phyloP scores from a whole-genome alignment of 179 eudicot species.

The Carnegiea gigantea region DNA sequence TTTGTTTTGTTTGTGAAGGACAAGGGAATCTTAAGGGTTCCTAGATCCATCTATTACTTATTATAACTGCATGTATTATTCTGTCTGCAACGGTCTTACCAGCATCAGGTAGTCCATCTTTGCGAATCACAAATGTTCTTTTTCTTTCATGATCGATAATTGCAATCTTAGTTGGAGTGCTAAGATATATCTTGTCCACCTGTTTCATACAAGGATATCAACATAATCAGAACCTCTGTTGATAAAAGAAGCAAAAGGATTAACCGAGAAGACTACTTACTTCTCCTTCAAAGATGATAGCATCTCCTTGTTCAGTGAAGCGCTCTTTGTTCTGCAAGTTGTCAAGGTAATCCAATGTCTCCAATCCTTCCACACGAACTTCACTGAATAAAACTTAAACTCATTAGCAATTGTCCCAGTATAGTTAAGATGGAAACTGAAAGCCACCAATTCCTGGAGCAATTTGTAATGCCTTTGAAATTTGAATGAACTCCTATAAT shows the following conservation, averaged over 20 bases:
- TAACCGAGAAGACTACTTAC: slow-evolving; percentile 41
- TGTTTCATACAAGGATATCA: slow-evolving; percentile 23
- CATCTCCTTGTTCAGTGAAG: slow-evolving; percentile 97
- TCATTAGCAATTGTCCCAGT: slow-evolving; percentile 1
- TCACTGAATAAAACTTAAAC: slow-evolving; percentile 56
- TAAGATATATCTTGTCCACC: slow-evolving; percentile 93
- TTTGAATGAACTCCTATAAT: too few species aligned
- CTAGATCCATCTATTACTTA: background rate
- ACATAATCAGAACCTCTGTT: slow-evolving; percentile 7
- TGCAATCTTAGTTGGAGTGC: slow-evolving; percentile 92
- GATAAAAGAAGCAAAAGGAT: slow-evolving; percentile 10
- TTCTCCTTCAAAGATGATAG: slow-evolving; percentile 91
- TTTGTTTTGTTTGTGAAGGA: background rate
- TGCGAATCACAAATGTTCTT: slow-evolving; percentile 86
- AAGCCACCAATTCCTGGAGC: too few species aligned
- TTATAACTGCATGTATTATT: background rate
- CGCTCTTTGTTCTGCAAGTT: slow-evolving; percentile 71
- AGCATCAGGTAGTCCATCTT: slow-evolving; percentile 99
- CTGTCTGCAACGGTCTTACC: slow-evolving; percentile 44
- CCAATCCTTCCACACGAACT: slow-evolving; percentile 96
- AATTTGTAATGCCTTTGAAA: too few species aligned
- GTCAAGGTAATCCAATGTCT: slow-evolving; percentile 90
- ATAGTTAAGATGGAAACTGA: background rate
- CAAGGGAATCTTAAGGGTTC: background rate
- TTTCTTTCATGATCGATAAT: slow-evolving; percentile 95